These are phyloP conservation scores for Geotrichum reessii DNA, from an alignment of 1,139 yeast genomes.

Conservation along the genomic window DNA sequence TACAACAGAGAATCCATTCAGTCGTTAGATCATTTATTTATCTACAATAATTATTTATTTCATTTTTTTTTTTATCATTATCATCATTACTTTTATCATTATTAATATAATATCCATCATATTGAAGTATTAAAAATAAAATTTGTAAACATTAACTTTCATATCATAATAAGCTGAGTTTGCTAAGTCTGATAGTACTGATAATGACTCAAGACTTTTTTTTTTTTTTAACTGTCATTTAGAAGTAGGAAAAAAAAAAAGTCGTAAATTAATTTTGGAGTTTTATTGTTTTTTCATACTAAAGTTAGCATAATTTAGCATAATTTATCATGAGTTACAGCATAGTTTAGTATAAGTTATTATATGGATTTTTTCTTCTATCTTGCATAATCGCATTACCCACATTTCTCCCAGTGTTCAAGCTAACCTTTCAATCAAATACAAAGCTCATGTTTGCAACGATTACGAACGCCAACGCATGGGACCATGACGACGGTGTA, in stretches of 20 bases:
- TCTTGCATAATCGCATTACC: neutral
- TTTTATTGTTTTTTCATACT: too few species aligned
- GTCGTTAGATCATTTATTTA: neutral
- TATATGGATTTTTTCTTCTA: neutral
- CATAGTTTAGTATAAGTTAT: too few species aligned
- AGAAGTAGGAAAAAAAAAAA: too few species aligned
- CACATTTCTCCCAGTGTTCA: neutral
- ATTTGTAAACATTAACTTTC: too few species aligned
- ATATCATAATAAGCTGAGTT: too few species aligned
- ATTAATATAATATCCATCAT: too few species aligned
- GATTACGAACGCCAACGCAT: slow-evolving; percentile 39
- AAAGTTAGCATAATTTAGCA: neutral
- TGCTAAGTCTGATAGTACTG: too few species aligned
- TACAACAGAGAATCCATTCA: neutral
- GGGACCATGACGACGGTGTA: slow-evolving; percentile 49
- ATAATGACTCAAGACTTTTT: too few species aligned
- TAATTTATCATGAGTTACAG: neutral
- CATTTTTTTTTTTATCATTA: neutral
- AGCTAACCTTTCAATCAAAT: too few species aligned
- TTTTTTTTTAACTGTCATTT: too few species aligned
- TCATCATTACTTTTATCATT: neutral
- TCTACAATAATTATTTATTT: neutral
- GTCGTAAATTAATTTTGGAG: too few species aligned
- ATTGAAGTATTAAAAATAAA: too few species aligned
- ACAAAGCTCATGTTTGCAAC: neutral